Evolutionary conservation across 2,329 filamentous ascomycete genomes (phyloP).

Genomic region (Pseudofabraea citricarpa): DNA sequence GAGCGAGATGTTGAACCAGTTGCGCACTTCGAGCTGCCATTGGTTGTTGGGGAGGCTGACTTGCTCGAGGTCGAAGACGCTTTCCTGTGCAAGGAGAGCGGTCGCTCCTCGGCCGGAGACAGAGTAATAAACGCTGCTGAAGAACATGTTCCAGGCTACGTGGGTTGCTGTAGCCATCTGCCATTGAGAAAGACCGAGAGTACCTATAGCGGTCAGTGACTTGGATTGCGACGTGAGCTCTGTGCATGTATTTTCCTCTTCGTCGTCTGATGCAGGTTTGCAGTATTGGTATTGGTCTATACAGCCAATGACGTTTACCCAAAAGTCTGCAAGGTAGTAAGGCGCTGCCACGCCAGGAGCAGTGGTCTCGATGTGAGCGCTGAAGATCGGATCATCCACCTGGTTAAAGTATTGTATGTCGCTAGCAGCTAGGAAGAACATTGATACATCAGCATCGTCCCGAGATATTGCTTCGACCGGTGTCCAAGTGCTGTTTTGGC

Average conservation of each 20-base stretch:
- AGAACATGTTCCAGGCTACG: slow-evolving; percentile 1
- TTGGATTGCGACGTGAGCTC: slow-evolving; percentile 14
- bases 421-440: background rate
- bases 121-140: slow-evolving; percentile 4
- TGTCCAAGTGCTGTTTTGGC: background rate
- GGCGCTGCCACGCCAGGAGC: slow-evolving; percentile 1
- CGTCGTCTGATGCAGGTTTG: slow-evolving; percentile 20
- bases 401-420: background rate
- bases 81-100: slow-evolving; percentile 14
- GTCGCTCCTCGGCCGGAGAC: slow-evolving; percentile 7
- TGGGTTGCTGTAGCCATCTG: slow-evolving; percentile 6
- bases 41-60: slow-evolving; percentile 25
- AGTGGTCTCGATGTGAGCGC: slow-evolving; percentile 4
- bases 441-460: background rate
- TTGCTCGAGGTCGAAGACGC: slow-evolving; percentile 11
- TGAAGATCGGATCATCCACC: slow-evolving; percentile 4
- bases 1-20: slow-evolving; percentile 25
- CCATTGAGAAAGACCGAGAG: slow-evolving; percentile 1
- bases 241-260: slow-evolving; percentile 1
- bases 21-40: slow-evolving; percentile 30
- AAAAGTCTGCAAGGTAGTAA: slow-evolving; percentile 19
- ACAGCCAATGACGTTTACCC: slow-evolving; percentile 24
- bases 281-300: slow-evolving; percentile 30
- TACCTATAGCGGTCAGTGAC: background rate
- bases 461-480: background rate